Base-by-base conservation (phyloP, 768 basidiomycete species). In the Crassisporium funariophilum region DNA sequence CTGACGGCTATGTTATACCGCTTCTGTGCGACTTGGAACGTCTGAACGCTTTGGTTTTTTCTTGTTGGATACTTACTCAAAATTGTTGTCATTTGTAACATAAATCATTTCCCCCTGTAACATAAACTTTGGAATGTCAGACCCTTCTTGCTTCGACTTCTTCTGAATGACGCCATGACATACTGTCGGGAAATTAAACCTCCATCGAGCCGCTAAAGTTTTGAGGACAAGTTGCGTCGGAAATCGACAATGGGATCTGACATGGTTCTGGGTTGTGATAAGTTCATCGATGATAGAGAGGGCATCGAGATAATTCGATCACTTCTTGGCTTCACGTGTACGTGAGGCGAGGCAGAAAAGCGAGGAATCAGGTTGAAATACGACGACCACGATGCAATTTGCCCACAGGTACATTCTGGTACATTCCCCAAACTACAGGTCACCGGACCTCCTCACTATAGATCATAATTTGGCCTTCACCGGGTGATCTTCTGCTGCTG, bases 1-100 rank as follows among this genome's bases (percentile, higher is more conserved):
- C 82, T 92, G 55, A 89, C 89, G 21, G 81, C 82, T 44, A 91
- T 91, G 88, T 75, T 92, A 25, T 91, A 88, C 69, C 84, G 91
- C 38, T 88, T 89, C 65, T 87, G 85, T 56, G 73, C 70, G 35
- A 63, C 72, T 39, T 79, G 74, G 73, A 76, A 76, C 55, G 65
- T 79, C 37, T 77, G 63, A 72, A 50, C 41, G 35, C n/a, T 12
- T 27, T 39, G 8, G 19, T 40, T 48, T 44, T 44, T 53, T 53
- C 49, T 44, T 31, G 50, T 27, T 35, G 29, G 39, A 41, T 50
- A 24, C 23, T 48, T 42, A 48, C 44, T 37, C 23, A 25, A 44
- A 29, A 47, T 49, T n/a, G n/a, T 31, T 31, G 43, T 50, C 47
- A 43, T 40, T 31, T 57, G 50, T 58, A 60, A 33, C 49, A 29